Evolutionary conservation across 306 rosid species (phyloP).

Genomic region (Malus sieversii): DNA sequence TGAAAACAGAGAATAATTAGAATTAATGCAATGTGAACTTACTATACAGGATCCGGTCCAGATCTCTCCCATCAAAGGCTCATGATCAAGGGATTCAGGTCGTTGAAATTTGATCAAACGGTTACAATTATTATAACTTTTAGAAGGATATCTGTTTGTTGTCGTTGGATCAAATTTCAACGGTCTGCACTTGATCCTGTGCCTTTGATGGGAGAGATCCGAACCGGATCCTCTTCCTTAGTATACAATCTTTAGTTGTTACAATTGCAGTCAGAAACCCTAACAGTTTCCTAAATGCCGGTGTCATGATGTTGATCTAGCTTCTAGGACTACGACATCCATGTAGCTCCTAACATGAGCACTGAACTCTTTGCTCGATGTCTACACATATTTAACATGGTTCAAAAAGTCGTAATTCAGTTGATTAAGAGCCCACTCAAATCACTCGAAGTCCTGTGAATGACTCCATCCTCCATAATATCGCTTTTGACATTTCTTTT

Average conservation of each 20-base stretch:
- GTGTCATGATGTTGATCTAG: neutral
- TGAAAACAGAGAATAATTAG: neutral
- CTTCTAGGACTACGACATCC: neutral
- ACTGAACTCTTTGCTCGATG: neutral
- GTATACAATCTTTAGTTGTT: neutral
- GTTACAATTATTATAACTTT: too few species aligned
- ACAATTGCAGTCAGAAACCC: neutral
- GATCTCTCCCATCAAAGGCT: too few species aligned
- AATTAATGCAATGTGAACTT: neutral
- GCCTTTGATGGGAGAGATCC: too few species aligned
- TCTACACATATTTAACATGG: neutral
- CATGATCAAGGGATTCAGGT: too few species aligned
- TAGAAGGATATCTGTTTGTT: rapidly evolving
- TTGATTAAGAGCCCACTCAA: too few species aligned
- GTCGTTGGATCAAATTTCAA: too few species aligned
- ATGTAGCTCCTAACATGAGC: neutral
- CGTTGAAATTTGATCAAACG: too few species aligned
- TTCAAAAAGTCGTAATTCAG: neutral
- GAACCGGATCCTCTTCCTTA: too few species aligned
- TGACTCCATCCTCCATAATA: neutral
- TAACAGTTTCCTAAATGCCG: too few species aligned
- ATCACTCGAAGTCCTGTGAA: rapidly evolving
- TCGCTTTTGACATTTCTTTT: neutral
- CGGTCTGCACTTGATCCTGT: too few species aligned
- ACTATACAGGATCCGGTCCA: neutral